phyloP scores from a whole-genome alignment of 2,329 filamentous ascomycete species.

The Hymenoscyphus occultus region DNA sequence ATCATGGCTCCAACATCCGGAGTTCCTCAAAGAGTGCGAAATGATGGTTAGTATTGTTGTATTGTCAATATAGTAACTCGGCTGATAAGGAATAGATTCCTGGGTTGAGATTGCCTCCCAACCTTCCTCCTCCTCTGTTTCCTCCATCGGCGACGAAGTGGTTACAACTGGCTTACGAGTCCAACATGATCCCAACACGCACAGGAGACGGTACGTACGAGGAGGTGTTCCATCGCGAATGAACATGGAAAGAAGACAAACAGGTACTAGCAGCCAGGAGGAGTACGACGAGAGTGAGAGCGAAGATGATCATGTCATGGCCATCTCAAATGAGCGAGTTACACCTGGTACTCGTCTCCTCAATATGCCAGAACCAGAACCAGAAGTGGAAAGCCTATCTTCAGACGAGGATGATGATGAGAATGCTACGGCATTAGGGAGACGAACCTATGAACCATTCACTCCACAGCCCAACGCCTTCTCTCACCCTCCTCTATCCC shows the following conservation, averaged over 20 bases:
- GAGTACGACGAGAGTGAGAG: conserved; percentile 93
- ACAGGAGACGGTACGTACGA: conserved; percentile 53
- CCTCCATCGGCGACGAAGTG: conserved; percentile 81
- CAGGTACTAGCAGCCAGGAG: conserved; percentile 74
- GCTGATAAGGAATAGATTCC: conserved; percentile 60
- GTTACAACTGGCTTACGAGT: conserved; percentile 84
- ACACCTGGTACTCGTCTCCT: conserved; percentile 27
- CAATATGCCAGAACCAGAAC: conserved; percentile 31
- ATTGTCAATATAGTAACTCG: conserved; percentile 11
- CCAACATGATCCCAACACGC: conserved; percentile 59
- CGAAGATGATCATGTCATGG: conserved; percentile 70
- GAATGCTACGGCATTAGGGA: conserved; percentile 76
- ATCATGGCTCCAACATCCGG: conserved; percentile 16
- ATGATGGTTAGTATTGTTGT: conserved; percentile 28
- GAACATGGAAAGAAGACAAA: conserved; percentile 40
- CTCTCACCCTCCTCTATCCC: conserved; percentile 69
- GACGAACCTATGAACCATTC: conserved; percentile 49
- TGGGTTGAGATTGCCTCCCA: conserved; percentile 95
- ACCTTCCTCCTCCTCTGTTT: conserved; percentile 89
- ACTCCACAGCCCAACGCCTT: conserved; percentile 91
- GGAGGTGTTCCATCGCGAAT: conserved; percentile 40
- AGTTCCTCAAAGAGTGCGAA: conserved; percentile 24
- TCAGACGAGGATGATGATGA: conserved; percentile 62
- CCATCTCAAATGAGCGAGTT: conserved; percentile 57
- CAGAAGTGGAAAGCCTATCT: conserved; percentile 38